A percentile compares a stretch with the other conserved stretches of the same genome.
phyloP scores from a whole-genome alignment of 2,329 filamentous ascomycete species.

The Ceratocystiopsis brevicomis region DNA sequence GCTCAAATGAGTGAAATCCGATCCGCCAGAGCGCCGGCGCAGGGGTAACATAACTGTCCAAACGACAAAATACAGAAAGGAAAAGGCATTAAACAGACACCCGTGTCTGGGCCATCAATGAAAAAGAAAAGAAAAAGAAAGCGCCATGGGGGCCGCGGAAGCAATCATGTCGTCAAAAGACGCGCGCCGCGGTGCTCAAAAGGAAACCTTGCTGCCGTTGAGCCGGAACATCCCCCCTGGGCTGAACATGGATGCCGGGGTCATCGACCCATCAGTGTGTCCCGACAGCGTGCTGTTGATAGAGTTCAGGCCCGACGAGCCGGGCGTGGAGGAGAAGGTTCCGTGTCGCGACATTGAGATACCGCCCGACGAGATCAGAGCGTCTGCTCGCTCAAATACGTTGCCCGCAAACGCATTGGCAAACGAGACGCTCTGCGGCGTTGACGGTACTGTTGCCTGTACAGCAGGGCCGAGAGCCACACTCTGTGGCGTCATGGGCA shows the following conservation, averaged over 20 bases:
- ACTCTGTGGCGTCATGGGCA: slow-evolving; percentile 76
- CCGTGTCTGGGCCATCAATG: background rate
- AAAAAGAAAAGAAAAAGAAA: background rate
- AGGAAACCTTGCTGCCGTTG: slow-evolving; percentile 14
- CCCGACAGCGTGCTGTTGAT: slow-evolving; percentile 11
- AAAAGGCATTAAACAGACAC: slow-evolving; percentile 1
- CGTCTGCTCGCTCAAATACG: slow-evolving; percentile 41
- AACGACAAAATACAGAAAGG: background rate
- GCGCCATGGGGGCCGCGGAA: too few relatives aligned
- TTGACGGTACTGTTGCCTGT: slow-evolving; percentile 70
- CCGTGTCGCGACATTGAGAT: slow-evolving; percentile 35
- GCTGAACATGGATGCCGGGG: slow-evolving; percentile 14
- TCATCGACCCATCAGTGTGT: slow-evolving; percentile 13
- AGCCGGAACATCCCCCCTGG: slow-evolving; percentile 13
- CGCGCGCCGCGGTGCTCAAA: too few relatives aligned
- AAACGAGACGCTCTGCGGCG: slow-evolving; percentile 39
- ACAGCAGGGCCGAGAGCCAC: slow-evolving; percentile 78
- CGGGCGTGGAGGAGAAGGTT: slow-evolving; percentile 43
- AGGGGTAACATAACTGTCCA: background rate
- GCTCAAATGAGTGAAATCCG: slow-evolving; percentile 2
- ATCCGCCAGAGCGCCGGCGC: background rate
- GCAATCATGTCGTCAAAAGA: background rate
- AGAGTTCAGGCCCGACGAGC: slow-evolving; percentile 31
- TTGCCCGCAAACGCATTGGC: slow-evolving; percentile 34
- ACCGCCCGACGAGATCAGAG: slow-evolving; percentile 37